Evolutionary conservation across 305 asterid genomes (phyloP), one percentile per base, ranked within the genome.

Genomic region (Ilex paraguariensis): DNA sequence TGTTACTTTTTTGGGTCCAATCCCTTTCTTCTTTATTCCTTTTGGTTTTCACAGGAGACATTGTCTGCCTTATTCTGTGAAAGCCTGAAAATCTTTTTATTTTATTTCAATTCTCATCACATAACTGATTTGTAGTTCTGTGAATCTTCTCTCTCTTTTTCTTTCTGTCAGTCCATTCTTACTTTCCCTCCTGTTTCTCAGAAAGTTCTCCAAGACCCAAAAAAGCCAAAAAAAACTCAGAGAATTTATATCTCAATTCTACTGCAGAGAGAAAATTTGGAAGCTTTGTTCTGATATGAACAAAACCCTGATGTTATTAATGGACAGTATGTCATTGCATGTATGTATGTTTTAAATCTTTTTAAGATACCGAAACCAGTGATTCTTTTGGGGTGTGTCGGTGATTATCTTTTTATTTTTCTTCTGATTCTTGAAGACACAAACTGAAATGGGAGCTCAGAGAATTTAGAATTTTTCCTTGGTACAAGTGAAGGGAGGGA

Each of bases 121-220:
- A 36, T 67, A 72, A 81, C 75, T 81, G 80, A 69, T 78, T 69
- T 73, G 62, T 65, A 72, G 71, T 69, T 53, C 67, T 66, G 83
- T 75, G 65, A 81, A 81, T 81, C 71, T 65, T 60, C 74, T 66
- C 64, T 56, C 68, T 66, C 59, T 66, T 61, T 59, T 5, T 3
- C 14, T 5, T 1, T 36, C 28, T 56, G 28, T 1, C 28, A 21
- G 53, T 11, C 53, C 53, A 49, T 5, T 3, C 14, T 4, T 2
- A 17, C 31, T 56, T 68, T 70, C 53, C 69, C 45, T 61, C 33
- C 44, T 46, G 62, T 49, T 60, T 42, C 54, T 6, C 52, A 52
- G 31, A 57, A 21, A 53, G 56, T 56, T 59, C 69, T 64, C 33
- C 56, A 48, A 60, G 65, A 53, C 63, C 57, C 46, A 70, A 53